Evolutionary conservation across 2,329 filamentous ascomycete genomes (phyloP).

Genomic region (Drechslera avenae): DNA sequence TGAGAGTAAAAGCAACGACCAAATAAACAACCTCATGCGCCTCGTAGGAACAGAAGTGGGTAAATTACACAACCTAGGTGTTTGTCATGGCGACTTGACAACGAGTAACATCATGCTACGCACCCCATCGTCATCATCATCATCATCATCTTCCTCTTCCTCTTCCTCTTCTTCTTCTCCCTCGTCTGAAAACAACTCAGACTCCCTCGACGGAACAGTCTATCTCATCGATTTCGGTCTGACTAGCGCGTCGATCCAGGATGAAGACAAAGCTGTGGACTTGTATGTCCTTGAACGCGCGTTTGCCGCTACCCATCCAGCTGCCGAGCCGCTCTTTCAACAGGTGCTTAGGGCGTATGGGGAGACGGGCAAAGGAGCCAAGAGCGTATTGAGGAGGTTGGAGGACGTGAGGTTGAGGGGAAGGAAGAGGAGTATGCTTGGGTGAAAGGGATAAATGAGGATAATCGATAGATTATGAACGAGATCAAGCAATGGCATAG

Average conservation of each 20-base stretch:
- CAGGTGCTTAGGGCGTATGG: conserved; percentile 77
- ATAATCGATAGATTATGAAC: too few relatives aligned
- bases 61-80: conserved; percentile 77
- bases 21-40: conserved; percentile 63
- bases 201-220: conserved; percentile 69
- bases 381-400: conserved; percentile 75
- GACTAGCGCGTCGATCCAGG: conserved; percentile 76
- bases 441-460: conserved; percentile 54
- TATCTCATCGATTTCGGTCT: conserved; percentile 95
- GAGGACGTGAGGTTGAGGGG: conserved; percentile 94
- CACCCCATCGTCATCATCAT: background rate
- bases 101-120: conserved; percentile 93
- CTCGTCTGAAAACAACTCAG: conserved; percentile 12
- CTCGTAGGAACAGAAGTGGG: conserved; percentile 75
- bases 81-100: conserved; percentile 94
- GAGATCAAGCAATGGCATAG: too few relatives aligned
- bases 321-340: conserved; percentile 75
- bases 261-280: conserved; percentile 95
- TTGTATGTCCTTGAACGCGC: conserved; percentile 94
- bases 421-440: conserved; percentile 95
- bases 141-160: background rate
- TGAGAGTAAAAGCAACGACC: conserved; percentile 28
- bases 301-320: conserved; percentile 92
- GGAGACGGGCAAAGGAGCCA: conserved; percentile 73
- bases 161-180: too few relatives aligned